Percentiles rank a stretch among this genome's conserved stretches.
Conservation (phyloP, 1,284 basidiomycete species). For the Afroboletus lepidellus region DNA sequence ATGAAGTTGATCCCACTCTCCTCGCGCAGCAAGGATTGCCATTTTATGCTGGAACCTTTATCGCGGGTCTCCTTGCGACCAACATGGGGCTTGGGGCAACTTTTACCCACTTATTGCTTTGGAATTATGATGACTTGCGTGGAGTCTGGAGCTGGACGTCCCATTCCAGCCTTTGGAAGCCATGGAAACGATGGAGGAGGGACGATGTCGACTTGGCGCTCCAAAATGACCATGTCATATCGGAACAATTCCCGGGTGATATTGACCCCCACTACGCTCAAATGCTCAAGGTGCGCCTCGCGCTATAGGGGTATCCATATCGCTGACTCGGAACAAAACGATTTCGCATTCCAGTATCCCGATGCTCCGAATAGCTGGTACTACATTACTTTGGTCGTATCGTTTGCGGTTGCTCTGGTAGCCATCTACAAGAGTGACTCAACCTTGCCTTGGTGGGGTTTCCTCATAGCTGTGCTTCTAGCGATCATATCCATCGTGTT, state of each 20-base stretch:
- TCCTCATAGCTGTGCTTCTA: conserved; percentile 42
- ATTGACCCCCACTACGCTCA: conserved; percentile 53
- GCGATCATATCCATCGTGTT: conserved; percentile 45
- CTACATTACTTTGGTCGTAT: conserved; percentile 36
- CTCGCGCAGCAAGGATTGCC: conserved; percentile 45
- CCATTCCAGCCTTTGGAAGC: conserved; percentile 20
- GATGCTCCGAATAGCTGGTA: conserved; percentile 52
- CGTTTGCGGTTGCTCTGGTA: conserved; percentile 42
- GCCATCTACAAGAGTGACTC: conserved; percentile 50
- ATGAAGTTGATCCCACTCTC: conserved; percentile 45
- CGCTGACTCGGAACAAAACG: no score
- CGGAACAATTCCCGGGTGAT: conserved; percentile 25
- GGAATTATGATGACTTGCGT: conserved; percentile 46
- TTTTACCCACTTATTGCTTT: conserved; percentile 50
- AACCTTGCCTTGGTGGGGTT: conserved; percentile 51
- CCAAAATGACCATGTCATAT: conserved; percentile 44
- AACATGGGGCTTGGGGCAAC: conserved; percentile 45
- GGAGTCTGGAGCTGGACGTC: conserved; percentile 45
- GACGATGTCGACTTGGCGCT: conserved; percentile 41
- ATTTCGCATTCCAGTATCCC: conserved; percentile 43
- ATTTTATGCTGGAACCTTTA: conserved; percentile 38
- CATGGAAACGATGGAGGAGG: conserved; percentile 26
- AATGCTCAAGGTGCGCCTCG: conserved; percentile 50
- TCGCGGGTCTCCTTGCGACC: conserved; percentile 33
- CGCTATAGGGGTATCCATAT: no score